Evolutionary conservation across 176 grass and related monocot genomes (phyloP).

Genomic region (Saccharum spontaneum): DNA sequence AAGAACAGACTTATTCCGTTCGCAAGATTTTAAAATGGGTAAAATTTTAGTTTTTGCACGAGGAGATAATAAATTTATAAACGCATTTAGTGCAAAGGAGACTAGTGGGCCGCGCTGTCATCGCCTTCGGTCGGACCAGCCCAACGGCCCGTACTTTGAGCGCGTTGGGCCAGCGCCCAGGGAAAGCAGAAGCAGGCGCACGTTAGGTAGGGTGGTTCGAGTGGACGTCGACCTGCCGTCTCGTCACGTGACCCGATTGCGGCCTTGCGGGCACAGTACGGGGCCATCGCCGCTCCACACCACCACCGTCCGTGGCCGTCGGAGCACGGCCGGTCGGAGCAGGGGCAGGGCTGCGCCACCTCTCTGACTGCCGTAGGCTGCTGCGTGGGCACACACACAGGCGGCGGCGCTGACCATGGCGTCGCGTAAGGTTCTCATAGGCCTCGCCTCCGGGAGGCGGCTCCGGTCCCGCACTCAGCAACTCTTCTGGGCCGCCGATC

Average conservation of each 20-base stretch:
- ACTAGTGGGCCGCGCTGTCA: neutral
- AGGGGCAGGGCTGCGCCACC: neutral
- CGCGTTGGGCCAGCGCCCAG: neutral
- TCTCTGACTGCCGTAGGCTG: neutral
- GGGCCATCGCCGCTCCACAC: neutral
- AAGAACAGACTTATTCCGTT: too few relatives aligned
- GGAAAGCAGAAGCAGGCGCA: too few relatives aligned
- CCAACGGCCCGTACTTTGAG: neutral
- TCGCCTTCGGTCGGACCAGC: neutral
- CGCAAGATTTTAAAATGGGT: neutral
- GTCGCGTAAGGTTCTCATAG: constrained; percentile 9
- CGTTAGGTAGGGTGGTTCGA: too few relatives aligned
- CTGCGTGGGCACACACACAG: neutral
- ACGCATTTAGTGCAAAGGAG: neutral
- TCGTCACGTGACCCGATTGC: neutral
- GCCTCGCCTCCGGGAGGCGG: constrained; percentile 5
- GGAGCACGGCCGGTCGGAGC: neutral
- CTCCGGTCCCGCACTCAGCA: neutral
- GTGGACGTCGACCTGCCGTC: neutral
- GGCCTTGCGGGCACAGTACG: neutral
- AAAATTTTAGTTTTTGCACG: neutral
- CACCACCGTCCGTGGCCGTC: neutral
- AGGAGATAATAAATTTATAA: neutral
- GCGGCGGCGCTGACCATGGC: constrained; percentile 28
- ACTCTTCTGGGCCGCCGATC: neutral